Conservation (phyloP, 2,329 filamentous ascomycete species). For the Tolypocladium paradoxum region DNA sequence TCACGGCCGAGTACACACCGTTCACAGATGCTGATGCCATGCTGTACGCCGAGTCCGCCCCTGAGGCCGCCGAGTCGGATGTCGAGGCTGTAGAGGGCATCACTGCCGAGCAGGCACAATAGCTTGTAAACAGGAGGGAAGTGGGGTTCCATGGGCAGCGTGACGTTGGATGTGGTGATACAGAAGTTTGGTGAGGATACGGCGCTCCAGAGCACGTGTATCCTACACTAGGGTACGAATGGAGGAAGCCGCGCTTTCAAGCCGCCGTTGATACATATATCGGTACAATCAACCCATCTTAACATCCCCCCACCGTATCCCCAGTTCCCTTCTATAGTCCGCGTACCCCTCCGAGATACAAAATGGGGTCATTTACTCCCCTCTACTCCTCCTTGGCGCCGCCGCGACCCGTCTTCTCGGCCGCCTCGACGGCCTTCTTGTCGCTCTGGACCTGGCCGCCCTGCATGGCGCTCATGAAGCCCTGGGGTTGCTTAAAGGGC, state of each 20-base stretch:
- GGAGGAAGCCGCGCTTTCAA: background rate
- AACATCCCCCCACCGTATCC: background rate
- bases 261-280: background rate
- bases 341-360: background rate
- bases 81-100: background rate
- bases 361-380: background rate
- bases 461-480: constrained; percentile 72
- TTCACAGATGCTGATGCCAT: background rate
- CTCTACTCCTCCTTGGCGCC: constrained; percentile 61
- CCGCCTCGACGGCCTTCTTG: constrained; percentile 74
- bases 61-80: background rate
- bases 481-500: constrained; percentile 80
- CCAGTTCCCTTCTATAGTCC: background rate
- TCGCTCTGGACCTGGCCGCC: constrained; percentile 75
- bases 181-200: background rate
- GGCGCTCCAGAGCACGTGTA: background rate
- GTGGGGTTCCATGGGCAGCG: background rate
- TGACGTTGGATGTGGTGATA: background rate
- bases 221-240: background rate
- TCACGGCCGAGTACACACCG: background rate
- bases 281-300: background rate
- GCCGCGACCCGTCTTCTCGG: constrained; percentile 63
- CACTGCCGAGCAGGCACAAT: background rate
- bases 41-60: background rate
- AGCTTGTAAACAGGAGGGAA: background rate